Evolutionary conservation across 1,284 basidiomycete genomes (phyloP), one percentile per base, ranked within the genome.

Genomic region (Exobasidium cylindrosporum): DNA sequence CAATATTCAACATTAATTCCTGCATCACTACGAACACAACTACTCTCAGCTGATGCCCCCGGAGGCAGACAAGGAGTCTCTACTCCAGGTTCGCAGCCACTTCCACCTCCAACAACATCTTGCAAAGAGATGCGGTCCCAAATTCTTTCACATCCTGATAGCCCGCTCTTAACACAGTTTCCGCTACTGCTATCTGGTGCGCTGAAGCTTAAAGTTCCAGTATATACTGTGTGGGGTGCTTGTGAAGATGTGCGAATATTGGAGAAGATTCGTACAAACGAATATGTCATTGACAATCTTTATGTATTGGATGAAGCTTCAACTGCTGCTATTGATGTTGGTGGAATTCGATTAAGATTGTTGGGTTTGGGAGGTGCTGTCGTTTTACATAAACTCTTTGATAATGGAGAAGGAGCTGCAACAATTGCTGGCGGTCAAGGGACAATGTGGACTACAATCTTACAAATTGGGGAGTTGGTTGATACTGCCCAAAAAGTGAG

Each of bases 1-100:
- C 91, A 92, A 85, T 98, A 99, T 82, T 97, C 94, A 17, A 93
- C 95, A n/a, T 87, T 97, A 65, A 90, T 99, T 67, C 85, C 91
- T 4, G 84, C 86, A 28, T 85, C 88, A 0, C 89, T 94, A 70
- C 88, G 94, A 64, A 86, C 86, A 53, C 88, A 90, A 74, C 86
- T 97, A 40, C 86, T 95, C 28, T 82, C 85, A 84, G 90, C 72
- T 83, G 86, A 59, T 70, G 10, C 17, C 17, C 81, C 62, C 79
- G 71, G 65, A 28, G 49, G 63, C 40, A 62, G 59, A 26, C 67
- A 67, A 10, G 59, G 55, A 54, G 30, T 30, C 17, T 17, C 24
- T 2, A 55, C 53, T 14, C 24, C 24, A 26, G 30, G 11, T 6
- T 21, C 21, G 14, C 26, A 17, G 14, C 21, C 47, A 13, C n/a